Conservation (phyloP, 2,329 filamentous ascomycete species). For the Sclerotinia nivalis region DNA sequence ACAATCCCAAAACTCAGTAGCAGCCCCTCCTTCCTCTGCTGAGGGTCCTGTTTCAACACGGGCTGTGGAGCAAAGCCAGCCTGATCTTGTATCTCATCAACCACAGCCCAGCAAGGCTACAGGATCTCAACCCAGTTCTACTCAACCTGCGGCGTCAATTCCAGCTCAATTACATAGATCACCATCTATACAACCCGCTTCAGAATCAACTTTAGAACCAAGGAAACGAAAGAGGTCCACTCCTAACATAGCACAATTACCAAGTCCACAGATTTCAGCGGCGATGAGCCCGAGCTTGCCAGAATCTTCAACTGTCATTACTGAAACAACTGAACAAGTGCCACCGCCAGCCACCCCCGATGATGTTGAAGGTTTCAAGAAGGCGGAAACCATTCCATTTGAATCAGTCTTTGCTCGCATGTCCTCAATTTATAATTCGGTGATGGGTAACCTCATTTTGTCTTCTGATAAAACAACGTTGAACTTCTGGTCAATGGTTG, state of each 20-base stretch:
- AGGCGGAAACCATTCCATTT: slow-evolving; percentile 27
- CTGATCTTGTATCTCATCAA: background rate
- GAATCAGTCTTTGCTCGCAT: slow-evolving; percentile 29
- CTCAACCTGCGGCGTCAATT: background rate
- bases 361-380: slow-evolving; percentile 18
- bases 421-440: slow-evolving; percentile 30
- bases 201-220: background rate
- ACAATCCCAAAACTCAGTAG: background rate
- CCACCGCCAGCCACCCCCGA: background rate
- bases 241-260: background rate
- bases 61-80: background rate
- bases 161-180: too few relatives aligned
- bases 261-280: background rate
- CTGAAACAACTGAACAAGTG: too few relatives aligned
- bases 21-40: background rate
- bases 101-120: background rate
- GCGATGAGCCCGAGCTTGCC: background rate
- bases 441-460: slow-evolving; percentile 37
- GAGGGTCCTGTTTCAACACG: background rate
- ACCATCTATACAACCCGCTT: background rate
- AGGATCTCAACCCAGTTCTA: background rate
- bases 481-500: slow-evolving; percentile 30
- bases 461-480: slow-evolving; percentile 33
- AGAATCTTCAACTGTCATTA: background rate
- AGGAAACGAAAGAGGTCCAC: background rate